Percentiles rank a stretch among this genome's conserved stretches.
These are phyloP conservation scores for Neotropicomus parvogracilis DNA, from an alignment of 1,284 basidiomycete species.

Conservation along the genomic window DNA sequence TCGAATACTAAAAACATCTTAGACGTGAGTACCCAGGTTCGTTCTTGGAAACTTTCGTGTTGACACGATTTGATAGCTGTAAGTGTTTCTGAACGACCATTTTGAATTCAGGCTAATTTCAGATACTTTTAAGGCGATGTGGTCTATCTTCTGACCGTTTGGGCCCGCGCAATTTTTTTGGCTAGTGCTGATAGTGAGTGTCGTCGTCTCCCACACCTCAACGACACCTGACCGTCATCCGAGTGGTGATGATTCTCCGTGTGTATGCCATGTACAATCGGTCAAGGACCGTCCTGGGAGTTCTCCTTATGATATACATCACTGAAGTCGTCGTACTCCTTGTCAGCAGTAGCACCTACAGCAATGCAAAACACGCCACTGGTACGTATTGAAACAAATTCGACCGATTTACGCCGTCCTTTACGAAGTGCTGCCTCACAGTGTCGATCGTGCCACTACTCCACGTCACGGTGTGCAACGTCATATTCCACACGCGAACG, in stretches of 20 bases:
- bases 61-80: background rate
- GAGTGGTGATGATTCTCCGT: conserved; percentile 4
- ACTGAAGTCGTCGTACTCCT: background rate
- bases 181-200: background rate
- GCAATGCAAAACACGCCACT: background rate
- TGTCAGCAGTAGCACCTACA: background rate
- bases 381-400: background rate
- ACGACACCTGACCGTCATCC: background rate
- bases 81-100: background rate
- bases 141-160: background rate
- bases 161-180: background rate
- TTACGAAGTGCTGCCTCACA: background rate
- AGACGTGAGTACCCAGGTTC: background rate
- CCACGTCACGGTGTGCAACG: background rate
- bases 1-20: background rate
- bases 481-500: background rate
- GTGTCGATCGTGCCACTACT: background rate
- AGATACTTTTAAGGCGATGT: background rate
- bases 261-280: conserved; percentile 6
- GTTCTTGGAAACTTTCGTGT: too few species aligned
- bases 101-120: too few species aligned
- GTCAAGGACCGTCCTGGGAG: background rate
- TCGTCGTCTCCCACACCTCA: background rate
- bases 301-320: background rate
- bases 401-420: background rate